Conservation (phyloP, 306 rosid genomes). For the Dicorynia guianensis region DNA sequence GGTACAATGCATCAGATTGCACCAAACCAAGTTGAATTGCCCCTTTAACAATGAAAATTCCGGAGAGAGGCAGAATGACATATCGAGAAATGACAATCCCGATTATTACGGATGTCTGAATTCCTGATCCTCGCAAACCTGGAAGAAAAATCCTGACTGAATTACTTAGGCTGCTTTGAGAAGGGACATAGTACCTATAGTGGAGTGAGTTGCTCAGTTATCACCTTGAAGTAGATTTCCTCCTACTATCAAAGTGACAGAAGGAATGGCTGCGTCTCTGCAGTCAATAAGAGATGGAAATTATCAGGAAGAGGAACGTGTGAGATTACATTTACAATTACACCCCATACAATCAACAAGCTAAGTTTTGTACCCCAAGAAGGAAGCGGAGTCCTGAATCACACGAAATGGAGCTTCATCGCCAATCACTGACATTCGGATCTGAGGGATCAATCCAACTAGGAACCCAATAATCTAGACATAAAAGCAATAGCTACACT, state of each 20-base stretch:
- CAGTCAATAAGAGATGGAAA: not conserved
- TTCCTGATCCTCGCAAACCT: slow-evolving; percentile 49
- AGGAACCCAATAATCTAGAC: slow-evolving; percentile 50
- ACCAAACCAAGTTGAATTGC: slow-evolving; percentile 50
- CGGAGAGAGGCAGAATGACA: slow-evolving; percentile 47
- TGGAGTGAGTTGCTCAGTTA: too few relatives aligned
- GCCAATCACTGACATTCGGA: slow-evolving; percentile 47
- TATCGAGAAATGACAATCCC: slow-evolving; percentile 55
- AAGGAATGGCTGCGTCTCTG: slow-evolving; percentile 61
- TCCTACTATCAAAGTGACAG: slow-evolving; percentile 55
- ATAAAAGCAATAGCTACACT: not conserved
- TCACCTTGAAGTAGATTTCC: slow-evolving; percentile 57
- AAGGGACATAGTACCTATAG: too few relatives aligned
- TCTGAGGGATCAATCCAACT: slow-evolving; percentile 51
- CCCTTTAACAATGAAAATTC: slow-evolving; percentile 50
- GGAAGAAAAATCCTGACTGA: too few relatives aligned
- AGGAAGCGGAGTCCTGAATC: slow-evolving; percentile 49
- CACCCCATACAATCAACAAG: too few relatives aligned
- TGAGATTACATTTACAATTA: too few relatives aligned
- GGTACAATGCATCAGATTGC: slow-evolving; percentile 54
- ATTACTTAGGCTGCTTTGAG: too few relatives aligned
- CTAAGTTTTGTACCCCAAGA: slow-evolving; percentile 51
- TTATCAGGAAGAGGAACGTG: too few relatives aligned
- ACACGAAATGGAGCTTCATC: slow-evolving; percentile 59
- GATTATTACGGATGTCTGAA: slow-evolving; percentile 42